Evolutionary conservation across 2,329 filamentous ascomycete species (phyloP), one percentile per base, ranked within the genome.

Genomic region (Phialophora tarda): DNA sequence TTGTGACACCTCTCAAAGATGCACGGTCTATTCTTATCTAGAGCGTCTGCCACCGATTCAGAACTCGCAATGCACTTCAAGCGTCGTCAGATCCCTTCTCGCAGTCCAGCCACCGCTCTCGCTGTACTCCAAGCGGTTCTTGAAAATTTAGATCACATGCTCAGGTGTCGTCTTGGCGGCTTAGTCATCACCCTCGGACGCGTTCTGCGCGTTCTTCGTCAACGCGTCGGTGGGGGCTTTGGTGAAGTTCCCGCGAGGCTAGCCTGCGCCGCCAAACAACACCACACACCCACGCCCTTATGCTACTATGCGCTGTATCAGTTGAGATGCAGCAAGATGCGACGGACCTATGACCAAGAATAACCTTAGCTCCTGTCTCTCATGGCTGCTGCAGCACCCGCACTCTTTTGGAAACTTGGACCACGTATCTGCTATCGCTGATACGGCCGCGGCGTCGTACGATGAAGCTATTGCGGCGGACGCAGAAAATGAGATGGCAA

Each of bases 271-370:
- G 59, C n/a, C 59, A 34, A 51, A 53, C 48, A 61, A 41, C 28
- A 32, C 17, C 28, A 24, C 24, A 47, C 59, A 17, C 4, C 58
- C 47, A 61, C 24, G 14, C 17, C 24, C 44, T 28, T 17, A 24
- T 24, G 24, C 21, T 54, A 30, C 10, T 30, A 21, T 26, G 1
- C 14, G 4, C 28, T 44, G 21, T 54, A 54, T 28, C 30, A 38
- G 12, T 23, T 23, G 57, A 23, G 54, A 55, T 60, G 56, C 44
- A 59, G 47, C 63, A 66, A 62, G 12, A 70, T 70, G 68, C 30
- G 58, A 61, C 65, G 63, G 51, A 77, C 77, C 75, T 78, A 83
- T 83, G 81, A 82, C 81, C 75, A 82, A 77, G 72, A 78, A 81
- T 75, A 83, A 83, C 71, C 70, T 83, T 61, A 73, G 74, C 60